Conservation (phyloP, 345 rosid genomes). For the Chamaenerion angustifolium region DNA sequence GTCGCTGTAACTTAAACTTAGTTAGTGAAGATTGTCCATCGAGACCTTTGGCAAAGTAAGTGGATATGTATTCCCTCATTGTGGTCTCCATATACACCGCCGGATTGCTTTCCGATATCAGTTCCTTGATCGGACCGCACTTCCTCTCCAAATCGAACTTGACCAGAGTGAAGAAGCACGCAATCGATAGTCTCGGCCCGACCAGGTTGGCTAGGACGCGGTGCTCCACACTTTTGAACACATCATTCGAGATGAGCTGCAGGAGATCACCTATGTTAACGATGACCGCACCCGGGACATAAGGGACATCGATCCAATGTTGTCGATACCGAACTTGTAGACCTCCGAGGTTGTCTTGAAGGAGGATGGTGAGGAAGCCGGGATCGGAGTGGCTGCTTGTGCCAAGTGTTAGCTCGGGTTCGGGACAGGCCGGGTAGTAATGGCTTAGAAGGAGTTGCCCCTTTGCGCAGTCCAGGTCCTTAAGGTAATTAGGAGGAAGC, state of each 20-base stretch:
- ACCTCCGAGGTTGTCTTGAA: constrained; percentile 49
- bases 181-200: constrained; percentile 34
- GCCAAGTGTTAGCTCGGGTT: constrained; percentile 48
- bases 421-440: constrained; percentile 53
- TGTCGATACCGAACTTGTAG: constrained; percentile 34
- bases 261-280: constrained; percentile 49
- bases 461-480: constrained; percentile 24
- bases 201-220: constrained; percentile 23
- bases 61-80: constrained; percentile 8
- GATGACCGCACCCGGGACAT: constrained; percentile 35
- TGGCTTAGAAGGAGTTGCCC: constrained; percentile 31
- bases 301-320: constrained; percentile 41
- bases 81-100: constrained; percentile 20
- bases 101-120: constrained; percentile 27
- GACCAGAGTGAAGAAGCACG: constrained; percentile 20
- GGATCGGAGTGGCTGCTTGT: constrained; percentile 29
- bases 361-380: constrained; percentile 40
- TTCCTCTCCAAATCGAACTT: background rate
- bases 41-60: constrained; percentile 19
- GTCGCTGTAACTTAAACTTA: constrained; percentile 14
- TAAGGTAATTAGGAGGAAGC: constrained; percentile 24
- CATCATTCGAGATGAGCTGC: constrained; percentile 36
- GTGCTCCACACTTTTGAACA: constrained; percentile 32
- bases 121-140: constrained; percentile 30
- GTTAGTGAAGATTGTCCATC: constrained; percentile 25